Evolutionary conservation across 306 rosid genomes (phyloP).

Genomic region (Alnus glutinosa): DNA sequence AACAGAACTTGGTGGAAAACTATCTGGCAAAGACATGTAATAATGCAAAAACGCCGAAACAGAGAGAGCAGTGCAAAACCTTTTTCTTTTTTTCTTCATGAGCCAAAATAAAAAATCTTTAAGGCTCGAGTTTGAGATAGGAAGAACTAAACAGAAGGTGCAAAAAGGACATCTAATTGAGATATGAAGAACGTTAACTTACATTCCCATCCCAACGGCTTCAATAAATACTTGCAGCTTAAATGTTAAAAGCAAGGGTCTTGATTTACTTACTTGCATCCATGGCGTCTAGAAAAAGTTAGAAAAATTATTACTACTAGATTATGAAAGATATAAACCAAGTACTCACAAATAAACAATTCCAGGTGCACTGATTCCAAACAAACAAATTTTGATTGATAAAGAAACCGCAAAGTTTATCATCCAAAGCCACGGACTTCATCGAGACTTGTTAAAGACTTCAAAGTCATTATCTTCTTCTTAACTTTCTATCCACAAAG

Average conservation of each 20-base stretch:
- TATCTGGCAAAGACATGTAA: background rate
- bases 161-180: background rate
- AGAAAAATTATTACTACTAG: background rate
- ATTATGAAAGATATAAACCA: background rate
- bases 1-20: background rate
- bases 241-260: constrained; percentile 3
- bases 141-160: background rate
- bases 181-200: constrained; percentile 1
- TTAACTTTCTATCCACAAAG: background rate
- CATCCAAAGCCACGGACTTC: background rate
- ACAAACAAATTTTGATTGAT: background rate
- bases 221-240: constrained; percentile 1
- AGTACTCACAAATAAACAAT: background rate
- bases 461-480: background rate
- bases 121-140: background rate
- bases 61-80: background rate
- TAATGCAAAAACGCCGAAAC: background rate
- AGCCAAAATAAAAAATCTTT: background rate
- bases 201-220: constrained; percentile 13
- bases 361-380: background rate
- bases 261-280: constrained; percentile 13
- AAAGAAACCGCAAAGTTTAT: background rate
- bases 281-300: constrained; percentile 8
- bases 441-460: background rate
- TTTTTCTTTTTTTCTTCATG: background rate